A percentile compares a stretch with the other conserved stretches of the same genome.
Conservation (phyloP, 805 yeast species). For the Suhomyces kilbournensis region DNA sequence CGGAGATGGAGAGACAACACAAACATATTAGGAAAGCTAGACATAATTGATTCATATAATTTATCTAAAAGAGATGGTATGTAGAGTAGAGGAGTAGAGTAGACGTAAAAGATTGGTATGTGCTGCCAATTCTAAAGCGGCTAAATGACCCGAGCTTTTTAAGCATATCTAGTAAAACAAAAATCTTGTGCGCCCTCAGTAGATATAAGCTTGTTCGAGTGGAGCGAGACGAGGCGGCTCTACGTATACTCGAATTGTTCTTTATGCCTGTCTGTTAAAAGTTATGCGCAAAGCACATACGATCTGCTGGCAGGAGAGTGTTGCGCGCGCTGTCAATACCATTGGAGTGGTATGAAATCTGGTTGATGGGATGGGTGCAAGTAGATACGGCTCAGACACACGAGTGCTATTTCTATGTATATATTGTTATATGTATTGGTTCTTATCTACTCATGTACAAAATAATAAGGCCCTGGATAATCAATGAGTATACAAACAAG, state of each 20-base stretch:
- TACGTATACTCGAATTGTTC: not conserved
- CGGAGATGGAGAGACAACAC: not conserved
- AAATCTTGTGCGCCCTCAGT: not conserved
- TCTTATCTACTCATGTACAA: constrained; percentile 59
- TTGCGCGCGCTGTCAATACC: not conserved
- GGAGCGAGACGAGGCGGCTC: not conserved
- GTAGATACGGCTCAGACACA: not conserved
- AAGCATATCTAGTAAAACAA: not conserved
- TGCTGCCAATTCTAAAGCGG: not conserved
- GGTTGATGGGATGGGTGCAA: not conserved
- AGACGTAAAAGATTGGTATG: not conserved
- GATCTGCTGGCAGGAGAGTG: not conserved
- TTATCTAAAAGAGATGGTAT: too few species aligned
- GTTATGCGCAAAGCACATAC: too few species aligned
- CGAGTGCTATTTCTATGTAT: not conserved
- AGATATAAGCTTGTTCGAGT: not conserved
- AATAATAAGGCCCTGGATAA: constrained; percentile 72
- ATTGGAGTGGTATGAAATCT: too few species aligned
- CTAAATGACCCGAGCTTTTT: not conserved
- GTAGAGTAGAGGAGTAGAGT: not conserved
- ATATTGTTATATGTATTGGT: not conserved
- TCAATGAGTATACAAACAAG: constrained; percentile 77
- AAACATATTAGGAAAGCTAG: not conserved
- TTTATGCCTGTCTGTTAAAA: not conserved
- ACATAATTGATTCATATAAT: not conserved